These are phyloP conservation scores for Starmerella powellii DNA, from an alignment of 805 yeast species.

Conservation along the genomic window DNA sequence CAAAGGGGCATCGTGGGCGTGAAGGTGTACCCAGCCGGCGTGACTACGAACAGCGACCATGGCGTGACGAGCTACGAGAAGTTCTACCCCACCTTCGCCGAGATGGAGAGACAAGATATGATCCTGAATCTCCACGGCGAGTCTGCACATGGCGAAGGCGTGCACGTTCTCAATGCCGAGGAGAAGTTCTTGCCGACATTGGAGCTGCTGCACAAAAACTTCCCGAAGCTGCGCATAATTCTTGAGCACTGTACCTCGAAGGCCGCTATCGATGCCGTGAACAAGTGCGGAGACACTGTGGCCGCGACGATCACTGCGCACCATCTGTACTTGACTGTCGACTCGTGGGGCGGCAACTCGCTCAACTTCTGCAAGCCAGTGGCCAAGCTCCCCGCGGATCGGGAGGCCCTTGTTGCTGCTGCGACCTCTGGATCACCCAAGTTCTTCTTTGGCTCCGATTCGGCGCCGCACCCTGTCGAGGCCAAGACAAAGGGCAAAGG, in stretches of 20 bases:
- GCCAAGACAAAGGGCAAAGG: slow-evolving; percentile 66
- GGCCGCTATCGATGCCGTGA: slow-evolving; percentile 71
- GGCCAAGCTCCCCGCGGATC: slow-evolving; percentile 81
- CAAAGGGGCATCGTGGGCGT: slow-evolving; percentile 63
- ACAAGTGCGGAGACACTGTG: slow-evolving; percentile 58
- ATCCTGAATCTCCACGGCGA: slow-evolving; percentile 92
- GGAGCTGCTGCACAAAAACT: slow-evolving; percentile 59
- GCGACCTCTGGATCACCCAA: slow-evolving; percentile 86
- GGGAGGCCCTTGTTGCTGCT: slow-evolving; percentile 67
- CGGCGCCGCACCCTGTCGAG: slow-evolving; percentile 89
- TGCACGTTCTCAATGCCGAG: slow-evolving; percentile 90
- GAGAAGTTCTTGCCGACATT: slow-evolving; percentile 84
- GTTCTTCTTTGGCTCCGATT: slow-evolving; percentile 94
- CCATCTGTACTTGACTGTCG: slow-evolving; percentile 77
- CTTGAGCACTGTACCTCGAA: slow-evolving; percentile 91
- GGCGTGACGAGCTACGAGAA: slow-evolving; percentile 87
- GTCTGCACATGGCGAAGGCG: slow-evolving; percentile 66
- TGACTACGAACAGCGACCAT: slow-evolving; percentile 84
- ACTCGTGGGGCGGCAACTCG: slow-evolving; percentile 94
- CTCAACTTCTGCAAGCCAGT: slow-evolving; percentile 95
- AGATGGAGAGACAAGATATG: slow-evolving; percentile 66
- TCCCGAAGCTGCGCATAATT: slow-evolving; percentile 76
- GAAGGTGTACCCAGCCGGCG: slow-evolving; percentile 98
- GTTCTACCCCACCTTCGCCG: slow-evolving; percentile 81
- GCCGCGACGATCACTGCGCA: slow-evolving; percentile 95